Evolutionary conservation across 371 early-diverging fungal genomes (phyloP).

Genomic region (Mucor plumbeus): DNA sequence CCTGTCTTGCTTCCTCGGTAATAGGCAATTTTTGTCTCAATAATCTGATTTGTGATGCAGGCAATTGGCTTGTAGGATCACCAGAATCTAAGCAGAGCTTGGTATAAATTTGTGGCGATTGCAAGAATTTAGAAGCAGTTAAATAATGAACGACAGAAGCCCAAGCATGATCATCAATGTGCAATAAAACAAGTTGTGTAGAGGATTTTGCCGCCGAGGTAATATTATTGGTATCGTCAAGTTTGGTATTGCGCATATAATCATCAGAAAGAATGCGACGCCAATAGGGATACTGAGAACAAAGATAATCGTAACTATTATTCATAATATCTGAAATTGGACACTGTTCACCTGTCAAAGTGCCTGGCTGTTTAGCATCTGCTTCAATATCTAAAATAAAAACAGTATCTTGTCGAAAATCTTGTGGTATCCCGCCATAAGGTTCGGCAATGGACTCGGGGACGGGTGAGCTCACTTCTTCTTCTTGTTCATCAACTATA

Average conservation of each 20-base stretch:
- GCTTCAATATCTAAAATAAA: conserved; percentile 31
- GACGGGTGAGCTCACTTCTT: conserved; percentile 24
- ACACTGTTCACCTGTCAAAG: conserved; percentile 35
- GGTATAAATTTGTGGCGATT: conserved; percentile 19
- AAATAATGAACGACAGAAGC: conserved; percentile 41
- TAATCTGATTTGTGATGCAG: conserved; percentile 22
- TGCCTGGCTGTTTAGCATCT: conserved; percentile 31
- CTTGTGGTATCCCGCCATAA: conserved; percentile 26
- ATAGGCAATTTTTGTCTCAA: conserved; percentile 3
- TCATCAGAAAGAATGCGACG: conserved; percentile 37
- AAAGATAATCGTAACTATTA: conserved; percentile 32
- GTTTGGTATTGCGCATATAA: conserved; percentile 38
- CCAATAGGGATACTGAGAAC: conserved; percentile 37
- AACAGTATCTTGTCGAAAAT: conserved; percentile 33
- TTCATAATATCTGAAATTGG: conserved; percentile 26
- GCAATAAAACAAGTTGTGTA: conserved; percentile 32
- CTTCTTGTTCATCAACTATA: conserved; percentile 25
- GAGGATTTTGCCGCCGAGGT: not conserved
- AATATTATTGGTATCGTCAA: conserved; percentile 3
- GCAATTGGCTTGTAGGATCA: conserved; percentile 15
- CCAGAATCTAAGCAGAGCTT: conserved; percentile 29
- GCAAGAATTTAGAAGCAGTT: conserved; percentile 28
- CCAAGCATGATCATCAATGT: conserved; percentile 44
- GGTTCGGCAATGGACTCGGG: conserved; percentile 16
- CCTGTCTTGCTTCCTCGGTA: conserved; percentile 17